Evolutionary conservation across 306 rosid species (phyloP).

Genomic region (Urtica urens): DNA sequence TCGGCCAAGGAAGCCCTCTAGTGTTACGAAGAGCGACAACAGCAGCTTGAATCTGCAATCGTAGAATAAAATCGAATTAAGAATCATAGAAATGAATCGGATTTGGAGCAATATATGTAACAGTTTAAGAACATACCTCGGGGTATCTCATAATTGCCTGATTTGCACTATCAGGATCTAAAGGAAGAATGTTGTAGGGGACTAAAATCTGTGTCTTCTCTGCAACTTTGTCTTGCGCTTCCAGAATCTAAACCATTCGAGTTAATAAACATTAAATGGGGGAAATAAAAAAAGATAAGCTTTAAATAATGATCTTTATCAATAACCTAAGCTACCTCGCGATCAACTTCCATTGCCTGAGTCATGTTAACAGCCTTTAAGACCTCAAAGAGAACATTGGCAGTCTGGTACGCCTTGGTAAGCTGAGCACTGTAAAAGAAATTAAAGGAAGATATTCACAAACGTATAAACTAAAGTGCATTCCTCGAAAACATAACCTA

Average conservation of each 20-base stretch:
- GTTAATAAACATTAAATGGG: not conserved
- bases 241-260: conserved; percentile 48
- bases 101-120: not conserved
- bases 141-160: conserved; percentile 94
- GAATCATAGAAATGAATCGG: conserved; percentile 2
- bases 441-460: conserved; percentile 2
- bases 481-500: not conserved
- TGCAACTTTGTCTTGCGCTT: conserved; percentile 89
- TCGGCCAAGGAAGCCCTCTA: conserved; percentile 90
- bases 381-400: conserved; percentile 96
- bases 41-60: conserved; percentile 82
- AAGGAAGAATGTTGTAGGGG: conserved; percentile 96
- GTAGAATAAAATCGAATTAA: not conserved
- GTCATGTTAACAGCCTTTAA: conserved; percentile 95
- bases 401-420: conserved; percentile 96
- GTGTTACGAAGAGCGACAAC: conserved; percentile 87
- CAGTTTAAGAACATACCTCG: conserved; percentile 43
- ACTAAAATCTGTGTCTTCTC: conserved; percentile 87
- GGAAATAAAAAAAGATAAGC: conserved; percentile 1
- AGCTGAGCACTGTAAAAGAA: conserved; percentile 66
- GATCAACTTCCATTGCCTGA: conserved; percentile 93
- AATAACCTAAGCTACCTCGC: conserved; percentile 44
- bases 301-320: not conserved
- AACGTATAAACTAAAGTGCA: conserved; percentile 10
- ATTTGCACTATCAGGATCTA: conserved; percentile 91